Conservation (phyloP, 371 early-diverging fungal genomes). For the Lichtheimia corymbifera region DNA sequence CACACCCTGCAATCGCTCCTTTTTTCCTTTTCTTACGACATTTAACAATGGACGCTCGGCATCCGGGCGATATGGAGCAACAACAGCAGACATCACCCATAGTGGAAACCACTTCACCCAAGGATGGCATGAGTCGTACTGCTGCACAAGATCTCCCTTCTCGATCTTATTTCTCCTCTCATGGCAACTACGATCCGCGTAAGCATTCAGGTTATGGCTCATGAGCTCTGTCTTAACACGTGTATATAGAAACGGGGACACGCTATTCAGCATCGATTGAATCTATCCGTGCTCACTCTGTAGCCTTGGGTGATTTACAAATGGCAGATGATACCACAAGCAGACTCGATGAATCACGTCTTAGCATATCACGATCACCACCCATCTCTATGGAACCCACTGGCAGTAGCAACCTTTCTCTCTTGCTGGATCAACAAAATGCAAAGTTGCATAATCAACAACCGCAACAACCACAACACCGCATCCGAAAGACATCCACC, state of each 20-base stretch:
- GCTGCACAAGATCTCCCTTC: slow-evolving; percentile 40
- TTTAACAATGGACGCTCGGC: too few relatives aligned
- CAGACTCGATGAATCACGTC: not conserved
- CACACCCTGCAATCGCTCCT: too few relatives aligned
- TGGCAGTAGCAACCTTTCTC: slow-evolving; percentile 17
- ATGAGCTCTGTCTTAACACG: not conserved
- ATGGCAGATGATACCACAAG: slow-evolving; percentile 19
- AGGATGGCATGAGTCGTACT: slow-evolving; percentile 1
- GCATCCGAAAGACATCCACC: not conserved
- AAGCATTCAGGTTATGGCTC: slow-evolving; percentile 3
- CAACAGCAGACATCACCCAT: too few relatives aligned
- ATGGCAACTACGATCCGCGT: slow-evolving; percentile 33
- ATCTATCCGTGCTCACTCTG: slow-evolving; percentile 59
- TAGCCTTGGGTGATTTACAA: slow-evolving; percentile 47
- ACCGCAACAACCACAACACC: not conserved
- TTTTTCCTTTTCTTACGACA: too few relatives aligned
- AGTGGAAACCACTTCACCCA: too few relatives aligned
- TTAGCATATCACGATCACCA: not conserved
- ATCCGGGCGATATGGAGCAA: too few relatives aligned
- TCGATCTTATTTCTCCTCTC: slow-evolving; percentile 51
- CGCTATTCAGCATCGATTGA: slow-evolving; percentile 50
- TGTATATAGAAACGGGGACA: slow-evolving; percentile 16
- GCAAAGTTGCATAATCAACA: not conserved
- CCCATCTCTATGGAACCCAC: too few relatives aligned
- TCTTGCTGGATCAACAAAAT: not conserved